Conservation (phyloP, 1,139 yeast genomes). For the Protomyces macrosporus region DNA sequence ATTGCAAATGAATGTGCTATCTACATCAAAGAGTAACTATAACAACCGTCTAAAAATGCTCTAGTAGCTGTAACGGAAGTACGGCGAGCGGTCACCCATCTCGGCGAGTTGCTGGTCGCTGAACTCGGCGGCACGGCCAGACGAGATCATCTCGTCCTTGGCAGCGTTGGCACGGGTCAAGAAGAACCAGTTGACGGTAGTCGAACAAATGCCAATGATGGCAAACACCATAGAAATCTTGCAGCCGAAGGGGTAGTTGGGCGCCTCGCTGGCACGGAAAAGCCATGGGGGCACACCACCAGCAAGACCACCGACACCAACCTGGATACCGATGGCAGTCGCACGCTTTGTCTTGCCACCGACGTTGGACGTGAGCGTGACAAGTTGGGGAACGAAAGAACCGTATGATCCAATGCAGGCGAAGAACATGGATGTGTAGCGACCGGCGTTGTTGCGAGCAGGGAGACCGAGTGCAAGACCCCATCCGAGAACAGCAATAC, state of each 20-base stretch:
- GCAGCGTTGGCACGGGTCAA: conserved; percentile 40
- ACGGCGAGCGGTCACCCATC: conserved; percentile 25
- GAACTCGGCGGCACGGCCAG: conserved; percentile 14
- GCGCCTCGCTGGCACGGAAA: conserved; percentile 51
- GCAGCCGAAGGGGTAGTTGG: conserved; percentile 50
- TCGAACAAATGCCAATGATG: conserved; percentile 40
- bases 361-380: conserved; percentile 20
- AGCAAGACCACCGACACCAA: conserved; percentile 53
- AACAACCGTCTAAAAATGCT: background rate
- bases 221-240: conserved; percentile 48
- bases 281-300: conserved; percentile 54
- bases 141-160: conserved; percentile 5
- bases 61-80: conserved; percentile 12
- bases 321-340: conserved; percentile 48
- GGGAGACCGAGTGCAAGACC: conserved; percentile 31
- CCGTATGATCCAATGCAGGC: conserved; percentile 26
- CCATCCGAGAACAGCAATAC: conserved; percentile 40
- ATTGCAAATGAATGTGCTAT: too few species aligned
- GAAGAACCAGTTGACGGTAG: conserved; percentile 37
- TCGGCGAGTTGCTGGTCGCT: conserved; percentile 7
- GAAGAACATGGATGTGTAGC: conserved; percentile 23
- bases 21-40: too few species aligned
- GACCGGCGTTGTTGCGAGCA: conserved; percentile 6
- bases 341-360: conserved; percentile 48
- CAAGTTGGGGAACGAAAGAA: conserved; percentile 17